Percentiles rank a stretch among this genome's conserved stretches.
phyloP scores from a whole-genome alignment of 2,329 filamentous ascomycete genomes.

The Pyricularia pennisetigena region DNA sequence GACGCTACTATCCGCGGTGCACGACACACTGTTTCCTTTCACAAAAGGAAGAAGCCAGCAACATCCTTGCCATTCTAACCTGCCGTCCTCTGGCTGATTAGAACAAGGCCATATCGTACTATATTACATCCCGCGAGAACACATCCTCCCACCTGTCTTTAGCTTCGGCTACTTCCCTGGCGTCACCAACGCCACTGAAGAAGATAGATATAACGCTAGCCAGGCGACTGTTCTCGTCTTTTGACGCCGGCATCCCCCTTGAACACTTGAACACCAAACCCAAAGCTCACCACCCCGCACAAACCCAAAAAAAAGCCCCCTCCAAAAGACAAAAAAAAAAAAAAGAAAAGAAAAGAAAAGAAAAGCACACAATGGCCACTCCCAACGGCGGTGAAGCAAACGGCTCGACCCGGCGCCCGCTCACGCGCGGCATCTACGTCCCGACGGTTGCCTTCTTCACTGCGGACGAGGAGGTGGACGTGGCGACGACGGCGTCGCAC shows the following conservation, averaged over 20 bases:
- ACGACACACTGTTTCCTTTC: not conserved
- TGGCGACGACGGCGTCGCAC: conserved; percentile 37
- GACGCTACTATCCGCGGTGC: not conserved
- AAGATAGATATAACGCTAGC: not conserved
- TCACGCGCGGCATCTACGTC: conserved; percentile 42
- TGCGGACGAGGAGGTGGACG: conserved; percentile 42
- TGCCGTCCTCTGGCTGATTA: not conserved
- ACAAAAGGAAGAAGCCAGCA: not conserved
- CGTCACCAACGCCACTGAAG: not conserved
- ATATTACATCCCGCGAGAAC: not conserved
- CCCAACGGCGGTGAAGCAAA: not conserved
- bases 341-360: not conserved
- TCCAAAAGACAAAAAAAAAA: not conserved
- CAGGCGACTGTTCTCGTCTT: not conserved
- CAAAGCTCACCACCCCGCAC: not conserved
- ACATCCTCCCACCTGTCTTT: not conserved
- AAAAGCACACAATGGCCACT: too few relatives aligned
- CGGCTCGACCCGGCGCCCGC: not conserved
- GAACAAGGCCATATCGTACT: not conserved
- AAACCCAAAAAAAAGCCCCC: not conserved
- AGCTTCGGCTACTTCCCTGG: not conserved
- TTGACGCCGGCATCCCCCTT: not conserved
- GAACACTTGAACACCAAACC: not conserved
- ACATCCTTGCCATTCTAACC: not conserved
- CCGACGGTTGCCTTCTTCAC: conserved; percentile 56